Percentiles rank a stretch among this genome's conserved stretches.
phyloP scores from a whole-genome alignment of 176 grass and related monocot species.

The Zizania latifolia region DNA sequence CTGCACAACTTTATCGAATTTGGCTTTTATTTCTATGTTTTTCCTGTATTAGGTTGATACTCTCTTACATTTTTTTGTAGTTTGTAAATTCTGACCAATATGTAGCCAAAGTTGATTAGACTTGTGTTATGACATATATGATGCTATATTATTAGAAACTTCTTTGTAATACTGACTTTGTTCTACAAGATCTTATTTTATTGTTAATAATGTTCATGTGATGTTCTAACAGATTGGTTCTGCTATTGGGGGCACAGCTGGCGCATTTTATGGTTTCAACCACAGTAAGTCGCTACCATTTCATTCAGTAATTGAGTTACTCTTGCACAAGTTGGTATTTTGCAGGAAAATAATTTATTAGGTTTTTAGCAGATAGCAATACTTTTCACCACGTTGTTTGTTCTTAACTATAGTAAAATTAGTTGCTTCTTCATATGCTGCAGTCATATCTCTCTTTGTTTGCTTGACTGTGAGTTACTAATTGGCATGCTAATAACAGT shows the following conservation, averaged over 20 bases:
- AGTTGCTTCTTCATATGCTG: not conserved
- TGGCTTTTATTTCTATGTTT: not conserved
- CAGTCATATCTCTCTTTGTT: not conserved
- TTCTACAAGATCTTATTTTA: not conserved
- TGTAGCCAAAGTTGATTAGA: not conserved
- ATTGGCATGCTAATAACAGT: not conserved
- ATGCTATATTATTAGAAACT: not conserved
- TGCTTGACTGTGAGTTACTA: not conserved
- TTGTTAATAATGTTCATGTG: not conserved
- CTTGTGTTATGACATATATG: not conserved
- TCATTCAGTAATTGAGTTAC: not conserved
- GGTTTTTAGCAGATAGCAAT: not conserved
- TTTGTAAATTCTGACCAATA: not conserved
- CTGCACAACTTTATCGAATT: not conserved
- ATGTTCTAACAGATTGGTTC: conserved; percentile 66
- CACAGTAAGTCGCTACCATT: conserved; percentile 40
- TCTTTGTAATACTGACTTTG: not conserved
- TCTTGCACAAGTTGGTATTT: not conserved
- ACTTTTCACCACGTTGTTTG: not conserved
- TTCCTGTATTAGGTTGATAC: not conserved
- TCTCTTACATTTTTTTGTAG: not conserved
- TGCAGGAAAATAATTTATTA: not conserved
- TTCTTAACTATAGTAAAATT: not conserved
- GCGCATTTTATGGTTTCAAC: conserved; percentile 94
- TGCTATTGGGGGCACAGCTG: conserved; percentile 75